phyloP scores from a whole-genome alignment of 2,329 filamentous ascomycete genomes.

The Diplodia scrobiculata region DNA sequence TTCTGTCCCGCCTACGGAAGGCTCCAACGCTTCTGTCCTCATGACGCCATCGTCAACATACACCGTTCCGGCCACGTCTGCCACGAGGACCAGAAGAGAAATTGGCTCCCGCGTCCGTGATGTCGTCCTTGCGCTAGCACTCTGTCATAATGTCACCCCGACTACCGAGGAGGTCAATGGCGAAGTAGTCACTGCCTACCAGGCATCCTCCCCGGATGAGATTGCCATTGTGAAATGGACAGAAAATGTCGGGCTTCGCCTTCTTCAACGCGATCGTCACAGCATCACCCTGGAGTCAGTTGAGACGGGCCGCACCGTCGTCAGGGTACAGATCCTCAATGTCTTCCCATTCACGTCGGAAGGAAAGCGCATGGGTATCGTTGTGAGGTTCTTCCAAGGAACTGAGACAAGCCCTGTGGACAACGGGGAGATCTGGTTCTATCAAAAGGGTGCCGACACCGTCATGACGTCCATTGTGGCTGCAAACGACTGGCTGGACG shows the following conservation, averaged over 20 bases:
- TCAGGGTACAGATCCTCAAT: constrained; percentile 85
- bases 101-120: constrained; percentile 93
- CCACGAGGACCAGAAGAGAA: constrained; percentile 84
- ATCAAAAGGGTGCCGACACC: constrained; percentile 96
- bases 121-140: constrained; percentile 83
- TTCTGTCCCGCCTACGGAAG: constrained; percentile 36
- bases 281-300: constrained; percentile 80
- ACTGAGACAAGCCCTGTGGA: constrained; percentile 48
- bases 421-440: constrained; percentile 90
- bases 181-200: constrained; percentile 76
- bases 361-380: constrained; percentile 96
- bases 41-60: constrained; percentile 76
- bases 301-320: constrained; percentile 70
- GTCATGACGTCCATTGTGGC: constrained; percentile 97
- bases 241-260: constrained; percentile 82
- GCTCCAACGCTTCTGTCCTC: constrained; percentile 48
- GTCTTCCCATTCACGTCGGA: constrained; percentile 98
- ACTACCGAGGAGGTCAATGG: constrained; percentile 83
- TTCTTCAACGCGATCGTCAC: constrained; percentile 83
- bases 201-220: constrained; percentile 95
- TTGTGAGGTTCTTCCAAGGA: constrained; percentile 73
- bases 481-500: constrained; percentile 96
- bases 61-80: constrained; percentile 61
- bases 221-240: constrained; percentile 98
- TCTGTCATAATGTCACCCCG: constrained; percentile 97